These are phyloP conservation scores for Aspergillus nidulans DNA, from an alignment of 495 filamentous ascomycete genomes.

Conservation along the genomic window DNA sequence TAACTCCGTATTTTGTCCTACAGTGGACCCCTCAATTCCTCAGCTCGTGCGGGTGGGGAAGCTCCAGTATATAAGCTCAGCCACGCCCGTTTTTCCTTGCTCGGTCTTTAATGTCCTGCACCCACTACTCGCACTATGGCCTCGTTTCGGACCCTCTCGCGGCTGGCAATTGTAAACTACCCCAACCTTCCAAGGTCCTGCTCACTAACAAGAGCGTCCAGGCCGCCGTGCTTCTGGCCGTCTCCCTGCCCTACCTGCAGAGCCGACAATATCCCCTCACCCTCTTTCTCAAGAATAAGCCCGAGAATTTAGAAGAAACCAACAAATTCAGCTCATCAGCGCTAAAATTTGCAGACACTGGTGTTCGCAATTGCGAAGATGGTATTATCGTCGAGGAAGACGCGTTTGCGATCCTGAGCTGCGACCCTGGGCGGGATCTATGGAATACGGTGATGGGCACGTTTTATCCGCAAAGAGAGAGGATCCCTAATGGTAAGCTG, in stretches of 20 bases:
- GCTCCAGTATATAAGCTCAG: not conserved
- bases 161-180: not conserved
- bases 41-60: too few species aligned
- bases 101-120: not conserved
- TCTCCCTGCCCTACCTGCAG: not conserved
- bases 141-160: not conserved
- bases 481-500: conserved; percentile 27
- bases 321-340: conserved; percentile 25
- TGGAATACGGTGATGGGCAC: conserved; percentile 50
- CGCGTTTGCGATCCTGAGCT: conserved; percentile 36
- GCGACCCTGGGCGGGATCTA: conserved; percentile 38
- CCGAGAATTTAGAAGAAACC: conserved; percentile 20
- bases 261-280: not conserved
- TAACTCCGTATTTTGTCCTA: too few species aligned
- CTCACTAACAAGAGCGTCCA: not conserved
- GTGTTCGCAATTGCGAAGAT: conserved; percentile 45
- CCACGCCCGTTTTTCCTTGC: not conserved
- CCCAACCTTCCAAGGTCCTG: not conserved
- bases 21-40: not conserved
- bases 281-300: conserved; percentile 18
- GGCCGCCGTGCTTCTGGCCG: not conserved
- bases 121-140: not conserved
- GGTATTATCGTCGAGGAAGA: conserved; percentile 30
- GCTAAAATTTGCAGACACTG: conserved; percentile 28
- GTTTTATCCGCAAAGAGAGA: conserved; percentile 11